Base-by-base conservation (phyloP, 1,139 yeast species). In the Hyphopichia khmerensis region DNA sequence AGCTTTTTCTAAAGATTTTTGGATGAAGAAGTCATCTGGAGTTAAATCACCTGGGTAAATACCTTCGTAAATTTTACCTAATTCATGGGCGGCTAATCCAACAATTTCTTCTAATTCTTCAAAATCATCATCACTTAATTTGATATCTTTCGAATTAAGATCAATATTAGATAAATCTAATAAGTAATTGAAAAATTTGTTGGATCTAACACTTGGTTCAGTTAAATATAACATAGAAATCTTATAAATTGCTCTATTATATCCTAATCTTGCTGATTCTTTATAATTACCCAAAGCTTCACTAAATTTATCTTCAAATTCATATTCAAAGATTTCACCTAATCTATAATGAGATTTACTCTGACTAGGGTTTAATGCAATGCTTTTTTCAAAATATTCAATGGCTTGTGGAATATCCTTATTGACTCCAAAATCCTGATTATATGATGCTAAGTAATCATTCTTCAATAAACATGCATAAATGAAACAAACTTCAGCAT, bases 1-100 rank as follows among this genome's bases (percentile, higher is more conserved):
- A 0, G 74, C 71, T 40, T 60, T 48, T 50, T 65, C 67, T 43
- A 70, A 58, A 13, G 73, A 59, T 47, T 60, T 57, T 36, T 50
- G 51, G 31, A 72, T 59, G 46, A 73, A 73, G 19, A 59, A 67
- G 48, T 69, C 72, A 5, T 69, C 72, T 2, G 62, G 49, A 1
- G 59, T 52, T 40, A 72, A 60, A 48, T 72, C 78, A 14, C 76
- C 76, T 18, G 79, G 77, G 47, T 74, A 74, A 34, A 82, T 79
- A 11, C 86, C 82, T 63, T 87, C 96, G 59, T 80, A 83, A 29
- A 87, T 64, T 52, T 80, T 75, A 1, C 89, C 96, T 48, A 88
- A 65, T 59, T 88, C 75, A 52, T 58, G 71, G 43, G 66, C 62
- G 2, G 78, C 74, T 50, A 64, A 59, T 1, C 75, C 78, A 35